Evolutionary conservation across 192 early-diverging fungal species (phyloP), one percentile per base, ranked within the genome.

Genomic region (Rhizoclosmatium globosum): DNA sequence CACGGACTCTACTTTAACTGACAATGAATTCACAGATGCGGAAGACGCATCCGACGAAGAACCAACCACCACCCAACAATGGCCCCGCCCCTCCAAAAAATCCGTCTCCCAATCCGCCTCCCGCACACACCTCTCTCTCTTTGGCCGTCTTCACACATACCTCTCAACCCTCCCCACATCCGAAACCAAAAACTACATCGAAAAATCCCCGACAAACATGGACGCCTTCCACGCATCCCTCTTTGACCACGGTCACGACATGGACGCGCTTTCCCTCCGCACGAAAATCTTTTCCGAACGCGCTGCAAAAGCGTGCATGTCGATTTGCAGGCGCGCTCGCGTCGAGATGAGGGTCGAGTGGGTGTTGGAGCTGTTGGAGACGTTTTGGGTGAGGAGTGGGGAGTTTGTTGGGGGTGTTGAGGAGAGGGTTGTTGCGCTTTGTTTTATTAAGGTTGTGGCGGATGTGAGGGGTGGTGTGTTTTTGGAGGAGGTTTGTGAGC

Each of bases 31-130:
- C 31, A 31, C 31, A 31, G 39, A 64, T 19, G 50, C 9, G 43
- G 6, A n/a, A 7, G 21, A 71, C 42, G 70, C 0, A 31, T 4
- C 3, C 21, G 70, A 71, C 23, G 70, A 71, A 17, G 70, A 71
- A 50, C 17, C 19, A 9, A 17, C 38, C n/a, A 4, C 70, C 4
- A 17, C n/a, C 57, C 31, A 31, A 31, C 39, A n/a, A 39, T 74
- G 72, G 72, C 59, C 47, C 19, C 58, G 60, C 41, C 72, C 72
- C 39, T 74, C 72, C 58, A 44, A 19, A n/a, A 74, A 74, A 45
- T 62, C 72, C 3, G 53, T 74, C 4, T n/a, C 72, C 13, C 60
- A 74, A 45, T 31, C 44, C 3, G n/a, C 47, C 44, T 17, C 4
- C 4, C 41, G 4, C 3, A 7, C 21, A 11, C 6, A 15, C 15